Percentiles rank a stretch among this genome's conserved stretches.
Conservation (phyloP, 495 filamentous ascomycete species). For the Xylaria venustula region DNA sequence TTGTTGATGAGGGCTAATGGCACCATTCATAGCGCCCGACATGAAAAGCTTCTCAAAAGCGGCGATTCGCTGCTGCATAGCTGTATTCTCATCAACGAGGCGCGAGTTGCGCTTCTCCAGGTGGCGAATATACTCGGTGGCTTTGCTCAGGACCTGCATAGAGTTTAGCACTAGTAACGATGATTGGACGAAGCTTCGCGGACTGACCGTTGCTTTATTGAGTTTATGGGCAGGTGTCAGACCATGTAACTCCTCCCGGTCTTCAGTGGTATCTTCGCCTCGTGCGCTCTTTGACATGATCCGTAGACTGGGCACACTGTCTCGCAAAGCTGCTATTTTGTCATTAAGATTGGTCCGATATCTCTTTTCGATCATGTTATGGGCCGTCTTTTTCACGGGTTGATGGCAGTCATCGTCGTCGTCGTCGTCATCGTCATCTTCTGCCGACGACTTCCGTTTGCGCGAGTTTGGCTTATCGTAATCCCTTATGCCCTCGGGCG, state of each 20-base stretch:
- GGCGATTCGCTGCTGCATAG: constrained; percentile 66
- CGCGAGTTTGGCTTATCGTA: constrained; percentile 46
- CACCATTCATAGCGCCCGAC: constrained; percentile 55
- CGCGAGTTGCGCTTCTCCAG: constrained; percentile 85
- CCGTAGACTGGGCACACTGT: constrained; percentile 84
- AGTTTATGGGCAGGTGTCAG: constrained; percentile 82
- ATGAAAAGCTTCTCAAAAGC: constrained; percentile 69
- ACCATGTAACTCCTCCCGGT: constrained; percentile 76
- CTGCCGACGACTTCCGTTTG: constrained; percentile 65
- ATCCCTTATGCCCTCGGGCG: constrained; percentile 43
- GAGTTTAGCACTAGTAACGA: constrained; percentile 10
- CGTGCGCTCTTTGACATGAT: constrained; percentile 66
- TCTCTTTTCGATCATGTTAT: constrained; percentile 96
- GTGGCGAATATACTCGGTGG: constrained; percentile 93
- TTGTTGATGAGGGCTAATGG: constrained; percentile 45
- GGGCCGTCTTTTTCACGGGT: constrained; percentile 89
- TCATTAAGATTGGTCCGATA: constrained; percentile 96
- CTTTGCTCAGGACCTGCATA: constrained; percentile 73
- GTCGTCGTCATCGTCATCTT: constrained; percentile 49
- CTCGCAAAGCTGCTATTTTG: constrained; percentile 87
- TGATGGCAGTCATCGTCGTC: constrained; percentile 60
- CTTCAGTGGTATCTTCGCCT: constrained; percentile 66
- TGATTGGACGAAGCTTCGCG: not conserved
- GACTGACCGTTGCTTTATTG: constrained; percentile 83
- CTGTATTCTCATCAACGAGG: constrained; percentile 74